phyloP scores from a whole-genome alignment of 495 filamentous ascomycete species.

The Daldinia bambusicola region DNA sequence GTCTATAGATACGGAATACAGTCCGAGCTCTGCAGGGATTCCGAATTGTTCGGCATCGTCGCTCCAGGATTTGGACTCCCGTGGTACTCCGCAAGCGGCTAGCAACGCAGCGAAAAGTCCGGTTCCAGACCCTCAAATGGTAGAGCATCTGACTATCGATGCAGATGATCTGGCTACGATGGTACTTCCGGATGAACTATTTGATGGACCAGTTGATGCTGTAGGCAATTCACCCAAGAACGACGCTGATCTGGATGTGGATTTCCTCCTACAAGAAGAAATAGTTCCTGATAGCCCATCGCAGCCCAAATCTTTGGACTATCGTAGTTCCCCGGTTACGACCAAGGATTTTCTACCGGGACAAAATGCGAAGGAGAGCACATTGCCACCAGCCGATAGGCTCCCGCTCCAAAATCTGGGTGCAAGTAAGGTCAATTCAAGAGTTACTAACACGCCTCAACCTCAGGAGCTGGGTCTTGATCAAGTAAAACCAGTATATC shows the following conservation, averaged over 20 bases:
- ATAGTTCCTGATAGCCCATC: neutral
- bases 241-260: neutral
- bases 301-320: neutral
- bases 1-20: slow-evolving; percentile 10
- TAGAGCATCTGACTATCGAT: slow-evolving; percentile 1
- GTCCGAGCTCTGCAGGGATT: slow-evolving; percentile 28
- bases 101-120: neutral
- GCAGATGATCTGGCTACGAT: slow-evolving; percentile 6
- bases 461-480: slow-evolving; percentile 1
- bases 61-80: slow-evolving; percentile 6
- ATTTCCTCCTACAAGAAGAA: neutral
- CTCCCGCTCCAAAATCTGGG: slow-evolving; percentile 12
- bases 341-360: slow-evolving; percentile 2
- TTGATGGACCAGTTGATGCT: slow-evolving; percentile 20
- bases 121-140: neutral
- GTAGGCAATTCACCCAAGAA: neutral
- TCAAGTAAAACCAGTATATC: slow-evolving; percentile 4
- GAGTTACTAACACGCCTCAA: slow-evolving; percentile 3
- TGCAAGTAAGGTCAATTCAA: slow-evolving; percentile 13
- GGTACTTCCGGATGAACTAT: slow-evolving; percentile 21
- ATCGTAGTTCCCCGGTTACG: neutral
- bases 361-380: slow-evolving; percentile 28
- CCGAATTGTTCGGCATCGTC: slow-evolving; percentile 4
- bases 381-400: slow-evolving; percentile 22
- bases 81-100: slow-evolving; percentile 8